A percentile compares a stretch with the other conserved stretches of the same genome.
Evolutionary conservation across 768 basidiomycete species (phyloP).

Genomic region (Crepidotus variabilis): DNA sequence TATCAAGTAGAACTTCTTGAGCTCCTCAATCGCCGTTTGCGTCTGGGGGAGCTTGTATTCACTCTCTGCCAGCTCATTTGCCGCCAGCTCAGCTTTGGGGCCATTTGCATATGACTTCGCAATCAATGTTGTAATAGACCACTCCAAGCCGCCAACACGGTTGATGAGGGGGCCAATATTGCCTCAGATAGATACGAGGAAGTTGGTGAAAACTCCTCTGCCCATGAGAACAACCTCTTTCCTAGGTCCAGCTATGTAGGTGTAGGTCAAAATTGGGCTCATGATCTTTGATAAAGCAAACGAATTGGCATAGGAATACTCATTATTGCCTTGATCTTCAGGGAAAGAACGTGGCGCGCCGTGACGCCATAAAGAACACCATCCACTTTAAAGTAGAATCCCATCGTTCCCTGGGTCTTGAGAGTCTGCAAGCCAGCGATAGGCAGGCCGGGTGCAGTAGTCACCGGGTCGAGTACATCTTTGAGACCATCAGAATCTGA

Average conservation of each 20-base stretch:
- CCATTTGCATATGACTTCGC: too few relatives aligned
- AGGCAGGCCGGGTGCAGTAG: slow-evolving; percentile 30
- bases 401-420: slow-evolving; percentile 32
- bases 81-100: background rate
- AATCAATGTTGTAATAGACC: too few relatives aligned
- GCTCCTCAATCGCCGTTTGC: slow-evolving; percentile 18
- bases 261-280: slow-evolving; percentile 24
- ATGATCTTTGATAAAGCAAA: slow-evolving; percentile 23
- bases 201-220: slow-evolving; percentile 22
- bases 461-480: slow-evolving; percentile 29
- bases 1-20: slow-evolving; percentile 29
- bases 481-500: slow-evolving; percentile 24
- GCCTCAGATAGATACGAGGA: slow-evolving; percentile 26
- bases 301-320: slow-evolving; percentile 25
- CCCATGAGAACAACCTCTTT: slow-evolving; percentile 35
- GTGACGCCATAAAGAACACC: slow-evolving; percentile 30
- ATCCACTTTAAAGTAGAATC: slow-evolving; percentile 28
- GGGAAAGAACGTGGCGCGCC: slow-evolving; percentile 27
- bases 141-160: background rate
- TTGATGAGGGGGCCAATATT: slow-evolving; percentile 19
- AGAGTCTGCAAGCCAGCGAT: slow-evolving; percentile 28
- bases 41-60: slow-evolving; percentile 16
- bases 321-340: slow-evolving; percentile 18
- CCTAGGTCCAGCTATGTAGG: slow-evolving; percentile 23
- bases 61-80: slow-evolving; percentile 13